These are phyloP conservation scores for Emmonsiellopsis sp. DNA, from an alignment of 2,329 filamentous ascomycete genomes.

Conservation along the genomic window DNA sequence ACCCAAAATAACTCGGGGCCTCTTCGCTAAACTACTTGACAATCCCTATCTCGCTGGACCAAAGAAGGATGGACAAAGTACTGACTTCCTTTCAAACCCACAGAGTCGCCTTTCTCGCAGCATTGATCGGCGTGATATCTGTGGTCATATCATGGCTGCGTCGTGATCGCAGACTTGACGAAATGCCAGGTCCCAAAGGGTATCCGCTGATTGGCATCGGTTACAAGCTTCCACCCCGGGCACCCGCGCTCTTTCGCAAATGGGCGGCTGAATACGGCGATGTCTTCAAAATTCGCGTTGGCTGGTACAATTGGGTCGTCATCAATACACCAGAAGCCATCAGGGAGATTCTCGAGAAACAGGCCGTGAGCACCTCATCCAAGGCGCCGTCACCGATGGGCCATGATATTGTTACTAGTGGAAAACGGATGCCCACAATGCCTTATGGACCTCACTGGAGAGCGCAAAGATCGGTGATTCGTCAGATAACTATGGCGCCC, in stretches of 20 bases:
- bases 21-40: too few relatives aligned
- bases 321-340: slow-evolving; percentile 37
- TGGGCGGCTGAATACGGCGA: slow-evolving; percentile 39
- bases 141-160: not conserved
- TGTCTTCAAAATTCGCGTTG: slow-evolving; percentile 36
- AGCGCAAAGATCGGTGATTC: slow-evolving; percentile 29
- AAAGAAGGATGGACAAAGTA: too few relatives aligned
- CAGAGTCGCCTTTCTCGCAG: too few relatives aligned
- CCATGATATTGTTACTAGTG: slow-evolving; percentile 26
- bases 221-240: slow-evolving; percentile 10
- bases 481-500: slow-evolving; percentile 28
- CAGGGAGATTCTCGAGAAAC: slow-evolving; percentile 37
- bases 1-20: too few relatives aligned
- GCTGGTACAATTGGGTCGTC: slow-evolving; percentile 40
- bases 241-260: slow-evolving; percentile 21
- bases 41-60: too few relatives aligned
- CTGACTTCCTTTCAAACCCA: too few relatives aligned
- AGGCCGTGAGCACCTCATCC: slow-evolving; percentile 2
- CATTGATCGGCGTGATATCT: too few relatives aligned
- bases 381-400: not conserved
- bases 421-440: slow-evolving; percentile 34
- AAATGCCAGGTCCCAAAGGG: slow-evolving; percentile 6
- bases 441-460: slow-evolving; percentile 35
- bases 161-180: not conserved
- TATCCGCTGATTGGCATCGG: slow-evolving; percentile 8